phyloP scores from a whole-genome alignment of 768 basidiomycete species.

The Hericium erinaceus region DNA sequence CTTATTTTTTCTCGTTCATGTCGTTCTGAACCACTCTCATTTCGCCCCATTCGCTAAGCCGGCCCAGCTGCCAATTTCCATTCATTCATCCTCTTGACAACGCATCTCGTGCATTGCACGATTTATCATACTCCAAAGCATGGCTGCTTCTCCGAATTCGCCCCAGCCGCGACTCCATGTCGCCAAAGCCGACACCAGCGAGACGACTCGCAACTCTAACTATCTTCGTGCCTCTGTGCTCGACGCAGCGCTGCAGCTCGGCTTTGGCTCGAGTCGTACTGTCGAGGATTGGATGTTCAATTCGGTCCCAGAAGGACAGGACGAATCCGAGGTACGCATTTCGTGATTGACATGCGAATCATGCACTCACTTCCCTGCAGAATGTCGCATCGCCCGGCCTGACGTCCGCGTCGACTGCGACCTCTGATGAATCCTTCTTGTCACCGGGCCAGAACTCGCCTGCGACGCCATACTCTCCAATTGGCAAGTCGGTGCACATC shows the following conservation, averaged over 20 bases:
- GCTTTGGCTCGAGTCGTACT: constrained; percentile 46
- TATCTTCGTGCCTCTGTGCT: constrained; percentile 64
- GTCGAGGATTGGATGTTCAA: constrained; percentile 70
- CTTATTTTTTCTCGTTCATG: too few species aligned
- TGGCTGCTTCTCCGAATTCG: too few species aligned
- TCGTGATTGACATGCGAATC: not conserved
- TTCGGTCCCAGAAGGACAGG: constrained; percentile 47
- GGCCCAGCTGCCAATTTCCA: too few species aligned
- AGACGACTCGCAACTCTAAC: constrained; percentile 39
- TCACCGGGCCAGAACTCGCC: not conserved
- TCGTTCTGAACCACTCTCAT: too few species aligned
- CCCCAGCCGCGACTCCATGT: too few species aligned
- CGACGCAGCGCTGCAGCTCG: constrained; percentile 62
- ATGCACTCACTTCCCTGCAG: constrained; percentile 13
- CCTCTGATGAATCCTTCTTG: constrained; percentile 25
- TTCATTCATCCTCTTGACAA: too few species aligned
- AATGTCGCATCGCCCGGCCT: constrained; percentile 23
- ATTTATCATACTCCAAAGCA: too few species aligned
- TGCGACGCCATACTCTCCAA: too few species aligned
- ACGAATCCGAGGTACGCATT: constrained; percentile 19
- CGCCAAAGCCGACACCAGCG: too few species aligned
- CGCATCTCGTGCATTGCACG: too few species aligned
- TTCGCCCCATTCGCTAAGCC: not conserved
- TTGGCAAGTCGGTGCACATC: constrained; percentile 17
- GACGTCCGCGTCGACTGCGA: constrained; percentile 29